Evolutionary conservation across 768 basidiomycete species (phyloP).

Genomic region (Agaricus blazei): DNA sequence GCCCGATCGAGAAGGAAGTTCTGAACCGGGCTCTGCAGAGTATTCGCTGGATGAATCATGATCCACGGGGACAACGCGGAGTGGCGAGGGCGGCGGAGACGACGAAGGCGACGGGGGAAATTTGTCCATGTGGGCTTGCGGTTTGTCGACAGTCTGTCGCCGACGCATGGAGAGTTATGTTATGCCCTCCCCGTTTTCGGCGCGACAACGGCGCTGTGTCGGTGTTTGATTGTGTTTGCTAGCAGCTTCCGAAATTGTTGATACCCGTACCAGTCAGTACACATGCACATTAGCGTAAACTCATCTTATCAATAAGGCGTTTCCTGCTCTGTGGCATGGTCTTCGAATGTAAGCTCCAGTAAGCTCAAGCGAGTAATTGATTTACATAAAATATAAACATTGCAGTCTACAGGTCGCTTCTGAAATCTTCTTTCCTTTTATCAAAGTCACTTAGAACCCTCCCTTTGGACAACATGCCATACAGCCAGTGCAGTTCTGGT

Average conservation of each 20-base stretch:
- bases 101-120: background rate
- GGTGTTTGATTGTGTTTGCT: constrained; percentile 7
- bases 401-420: no score
- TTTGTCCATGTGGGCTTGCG: background rate
- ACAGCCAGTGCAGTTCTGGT: no score
- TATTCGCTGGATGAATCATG: constrained; percentile 7
- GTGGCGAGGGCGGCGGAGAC: background rate
- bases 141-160: background rate
- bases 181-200: constrained; percentile 1
- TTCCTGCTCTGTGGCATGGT: no score
- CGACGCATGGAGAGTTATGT: constrained; percentile 1
- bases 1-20: constrained; percentile 1
- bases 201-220: background rate
- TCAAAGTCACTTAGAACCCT: no score
- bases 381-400: no score
- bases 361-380: no score
- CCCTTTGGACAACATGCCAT: no score
- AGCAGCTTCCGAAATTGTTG: background rate
- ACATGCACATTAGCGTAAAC: no score
- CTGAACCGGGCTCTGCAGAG: constrained; percentile 1
- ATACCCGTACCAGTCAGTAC: no score
- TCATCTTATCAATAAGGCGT: no score
- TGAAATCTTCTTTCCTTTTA: no score
- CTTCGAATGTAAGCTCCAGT: no score
- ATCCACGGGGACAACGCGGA: background rate